Base-by-base conservation (phyloP, 495 filamentous ascomycete species). In the Endocarpon pusillum region DNA sequence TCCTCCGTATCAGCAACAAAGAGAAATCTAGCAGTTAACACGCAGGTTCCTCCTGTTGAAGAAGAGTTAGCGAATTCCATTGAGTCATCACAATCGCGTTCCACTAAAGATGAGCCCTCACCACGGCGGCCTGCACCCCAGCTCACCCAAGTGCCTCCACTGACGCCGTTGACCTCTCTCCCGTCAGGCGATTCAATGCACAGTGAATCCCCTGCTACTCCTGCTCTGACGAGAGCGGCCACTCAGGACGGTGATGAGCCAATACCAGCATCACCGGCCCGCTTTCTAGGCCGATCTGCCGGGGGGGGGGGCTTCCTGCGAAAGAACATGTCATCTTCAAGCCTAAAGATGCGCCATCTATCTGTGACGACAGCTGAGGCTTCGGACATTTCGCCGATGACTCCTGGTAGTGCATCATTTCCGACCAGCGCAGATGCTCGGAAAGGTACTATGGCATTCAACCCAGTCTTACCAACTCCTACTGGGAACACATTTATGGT, bases 301-400 rank as follows among this genome's bases (percentile, higher is more conserved):
- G 66, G 61, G 1, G 64, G 62, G 16, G 62, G 65, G 25, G 66
- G 66, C 32, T 53, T 49, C 29, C 53, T 92, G 39, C 66, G 77
- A 23, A 92, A 85, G 58, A 78, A 76, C 34, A 78, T 78, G 41
- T 86, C 84, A 1, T 78, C 81, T 2, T 71, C 81, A 2, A 82
- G 76, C 45, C 51, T 85, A 18, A 81, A 73, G 42, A 65, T 69
- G 21, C 71, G 81, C 21, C 81, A 78, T 36, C 59, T 83, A n/a
- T 84, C 80, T 4, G 59, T 83, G 14, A 78, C 81, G 1, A 73
- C 71, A 29, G 62, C 75, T 21, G 82, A 89, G 17, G 60, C 54
- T 0, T 66, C 64, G 1, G 78, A 83, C 18, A 55, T 55, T 10
- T 84, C 81, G 1, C 76, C 83, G 3, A 69, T 62, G 23, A 91